Evolutionary conservation across 495 filamentous ascomycete species (phyloP).

Genomic region (Elaphomyces granulatus): DNA sequence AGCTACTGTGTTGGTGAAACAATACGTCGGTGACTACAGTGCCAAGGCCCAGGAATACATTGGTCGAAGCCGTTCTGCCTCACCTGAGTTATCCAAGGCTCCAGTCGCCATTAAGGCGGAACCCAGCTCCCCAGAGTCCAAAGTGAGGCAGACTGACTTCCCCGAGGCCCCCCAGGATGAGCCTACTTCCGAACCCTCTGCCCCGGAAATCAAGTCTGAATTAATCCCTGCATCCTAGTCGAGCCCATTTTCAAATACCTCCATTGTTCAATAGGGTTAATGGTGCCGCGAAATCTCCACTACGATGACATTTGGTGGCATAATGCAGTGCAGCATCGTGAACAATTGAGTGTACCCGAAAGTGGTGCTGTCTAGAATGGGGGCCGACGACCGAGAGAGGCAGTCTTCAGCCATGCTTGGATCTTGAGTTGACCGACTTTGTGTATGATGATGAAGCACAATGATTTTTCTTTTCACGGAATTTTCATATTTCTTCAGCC

Average conservation of each 20-base stretch:
- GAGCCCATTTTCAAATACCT: too few relatives aligned
- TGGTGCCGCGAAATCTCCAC: too few relatives aligned
- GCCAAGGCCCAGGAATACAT: slow-evolving; percentile 70
- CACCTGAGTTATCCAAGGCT: slow-evolving; percentile 31
- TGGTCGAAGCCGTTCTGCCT: slow-evolving; percentile 35
- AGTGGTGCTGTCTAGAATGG: too few relatives aligned
- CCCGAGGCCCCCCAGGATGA: slow-evolving; percentile 46
- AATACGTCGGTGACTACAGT: slow-evolving; percentile 71
- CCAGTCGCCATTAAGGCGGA: slow-evolving; percentile 26
- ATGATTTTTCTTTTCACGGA: too few relatives aligned
- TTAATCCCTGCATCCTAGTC: too few relatives aligned
- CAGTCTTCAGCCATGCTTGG: background rate
- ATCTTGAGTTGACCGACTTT: background rate
- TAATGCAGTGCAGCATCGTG: too few relatives aligned
- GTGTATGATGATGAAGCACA: background rate
- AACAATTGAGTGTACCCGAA: too few relatives aligned
- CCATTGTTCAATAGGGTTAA: too few relatives aligned
- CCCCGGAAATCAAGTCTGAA: too few relatives aligned
- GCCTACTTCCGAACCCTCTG: slow-evolving; percentile 23
- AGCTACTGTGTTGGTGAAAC: slow-evolving; percentile 60
- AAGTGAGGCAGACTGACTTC: slow-evolving; percentile 37
- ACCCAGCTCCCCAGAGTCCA: slow-evolving; percentile 12
- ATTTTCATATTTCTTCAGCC: too few relatives aligned
- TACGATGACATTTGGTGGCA: too few relatives aligned
- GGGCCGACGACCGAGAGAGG: slow-evolving; percentile 6